Evolutionary conservation across 2,329 filamentous ascomycete genomes (phyloP).

Genomic region (Tolypocladium inflatum): DNA sequence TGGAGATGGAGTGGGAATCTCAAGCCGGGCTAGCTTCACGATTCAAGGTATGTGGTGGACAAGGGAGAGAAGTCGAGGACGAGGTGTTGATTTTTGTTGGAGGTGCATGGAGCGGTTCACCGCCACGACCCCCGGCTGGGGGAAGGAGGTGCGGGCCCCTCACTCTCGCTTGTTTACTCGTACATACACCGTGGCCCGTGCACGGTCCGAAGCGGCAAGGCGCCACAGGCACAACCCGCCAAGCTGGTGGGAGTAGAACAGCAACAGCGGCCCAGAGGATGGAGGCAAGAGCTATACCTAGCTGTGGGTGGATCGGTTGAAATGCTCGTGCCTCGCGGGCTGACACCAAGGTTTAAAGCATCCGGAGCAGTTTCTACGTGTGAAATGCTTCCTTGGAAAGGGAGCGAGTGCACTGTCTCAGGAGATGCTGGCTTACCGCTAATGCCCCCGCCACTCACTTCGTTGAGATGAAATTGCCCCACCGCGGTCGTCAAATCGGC

Average conservation of each 20-base stretch:
- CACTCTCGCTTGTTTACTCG: conserved; percentile 27
- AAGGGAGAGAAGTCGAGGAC: conserved; percentile 11
- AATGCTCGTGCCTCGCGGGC: not conserved
- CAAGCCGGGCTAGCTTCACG: conserved; percentile 25
- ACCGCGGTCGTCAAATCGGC: not conserved
- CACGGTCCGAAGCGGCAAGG: conserved; percentile 19
- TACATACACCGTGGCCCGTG: conserved; percentile 15
- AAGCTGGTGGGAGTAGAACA: not conserved
- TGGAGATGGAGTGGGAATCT: conserved; percentile 12
- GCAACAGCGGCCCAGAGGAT: not conserved
- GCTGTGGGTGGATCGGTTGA: not conserved
- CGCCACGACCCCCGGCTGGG: conserved; percentile 13
- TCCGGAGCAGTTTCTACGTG: not conserved
- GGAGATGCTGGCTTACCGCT: not conserved
- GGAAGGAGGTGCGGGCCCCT: conserved; percentile 13
- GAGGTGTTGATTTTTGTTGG: conserved; percentile 16
- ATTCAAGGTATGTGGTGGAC: conserved; percentile 18
- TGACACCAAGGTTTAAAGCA: not conserved
- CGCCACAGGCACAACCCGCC: not conserved
- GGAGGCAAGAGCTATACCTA: not conserved
- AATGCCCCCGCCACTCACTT: not conserved
- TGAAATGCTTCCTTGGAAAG: not conserved
- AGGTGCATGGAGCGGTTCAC: conserved; percentile 15
- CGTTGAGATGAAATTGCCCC: not conserved
- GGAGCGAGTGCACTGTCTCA: not conserved